A percentile compares a stretch with the other conserved stretches of the same genome.
Evolutionary conservation across 768 basidiomycete genomes (phyloP).

Genomic region (Pleurotus giganteus): DNA sequence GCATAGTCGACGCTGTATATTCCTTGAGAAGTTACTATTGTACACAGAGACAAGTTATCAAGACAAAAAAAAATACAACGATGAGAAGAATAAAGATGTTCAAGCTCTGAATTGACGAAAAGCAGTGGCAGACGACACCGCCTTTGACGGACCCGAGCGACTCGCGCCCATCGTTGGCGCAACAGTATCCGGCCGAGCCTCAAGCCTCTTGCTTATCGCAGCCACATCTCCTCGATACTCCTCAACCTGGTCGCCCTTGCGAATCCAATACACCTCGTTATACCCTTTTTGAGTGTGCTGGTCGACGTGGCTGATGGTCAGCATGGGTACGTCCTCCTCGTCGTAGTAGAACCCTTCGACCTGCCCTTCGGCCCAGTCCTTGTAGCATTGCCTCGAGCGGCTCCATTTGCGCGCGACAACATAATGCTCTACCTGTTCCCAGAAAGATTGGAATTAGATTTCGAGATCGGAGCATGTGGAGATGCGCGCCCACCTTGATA

Average conservation of each 20-base stretch:
- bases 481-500: neutral
- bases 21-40: too few relatives aligned
- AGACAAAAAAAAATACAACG: too few relatives aligned
- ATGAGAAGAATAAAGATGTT: too few relatives aligned
- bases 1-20: too few relatives aligned
- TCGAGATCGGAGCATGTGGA: too few relatives aligned
- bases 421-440: neutral
- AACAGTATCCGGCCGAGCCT: neutral
- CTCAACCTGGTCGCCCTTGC: neutral
- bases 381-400: neutral
- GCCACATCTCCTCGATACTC: neutral
- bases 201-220: neutral
- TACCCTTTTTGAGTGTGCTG: neutral
- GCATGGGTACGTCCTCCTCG: neutral
- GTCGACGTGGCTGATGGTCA: neutral
- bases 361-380: neutral
- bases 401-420: neutral
- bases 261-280: neutral
- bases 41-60: too few relatives aligned
- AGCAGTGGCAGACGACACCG: neutral
- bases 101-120: neutral
- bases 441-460: neutral
- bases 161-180: constrained; percentile 1
- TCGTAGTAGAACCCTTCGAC: neutral
- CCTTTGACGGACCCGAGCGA: neutral